phyloP scores from a whole-genome alignment of 106 monocot genomes.

The Alisma plantagoaquatica region DNA sequence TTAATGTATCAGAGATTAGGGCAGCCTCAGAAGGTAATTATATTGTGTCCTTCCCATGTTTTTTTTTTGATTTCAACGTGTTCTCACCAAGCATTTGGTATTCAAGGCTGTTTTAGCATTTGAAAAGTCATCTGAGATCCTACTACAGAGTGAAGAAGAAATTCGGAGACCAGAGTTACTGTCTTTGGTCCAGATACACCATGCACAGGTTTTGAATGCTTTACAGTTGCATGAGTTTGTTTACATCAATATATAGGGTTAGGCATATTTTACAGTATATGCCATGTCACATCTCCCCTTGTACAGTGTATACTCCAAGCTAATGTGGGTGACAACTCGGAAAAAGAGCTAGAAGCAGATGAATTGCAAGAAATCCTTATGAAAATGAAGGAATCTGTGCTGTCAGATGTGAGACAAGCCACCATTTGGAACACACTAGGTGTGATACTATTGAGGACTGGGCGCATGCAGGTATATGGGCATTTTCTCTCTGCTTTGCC shows the following conservation, averaged over 20 bases:
- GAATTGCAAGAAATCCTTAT: constrained; percentile 71
- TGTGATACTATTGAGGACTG: constrained; percentile 69
- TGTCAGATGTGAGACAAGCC: constrained; percentile 67
- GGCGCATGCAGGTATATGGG: constrained; percentile 52
- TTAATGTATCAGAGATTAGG: constrained; percentile 93
- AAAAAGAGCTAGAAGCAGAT: constrained; percentile 64
- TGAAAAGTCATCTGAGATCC: constrained; percentile 89
- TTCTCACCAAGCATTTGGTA: constrained; percentile 53
- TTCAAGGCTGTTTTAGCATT: constrained; percentile 58
- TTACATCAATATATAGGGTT: too few relatives aligned
- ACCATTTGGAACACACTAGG: constrained; percentile 97
- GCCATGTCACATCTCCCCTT: too few relatives aligned
- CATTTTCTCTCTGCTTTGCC: too few relatives aligned
- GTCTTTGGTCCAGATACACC: constrained; percentile 83
- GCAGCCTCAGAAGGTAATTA: constrained; percentile 89
- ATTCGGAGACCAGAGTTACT: constrained; percentile 75
- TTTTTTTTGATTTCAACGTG: not conserved
- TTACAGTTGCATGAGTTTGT: too few relatives aligned
- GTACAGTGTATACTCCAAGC: constrained; percentile 74
- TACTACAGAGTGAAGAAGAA: constrained; percentile 74
- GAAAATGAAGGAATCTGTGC: constrained; percentile 64
- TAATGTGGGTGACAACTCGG: constrained; percentile 43
- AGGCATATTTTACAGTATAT: too few relatives aligned
- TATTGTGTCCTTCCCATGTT: not conserved
- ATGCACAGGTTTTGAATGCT: constrained; percentile 99